phyloP scores from a whole-genome alignment of 805 yeast species.

The Wickerhamomyces kurtzmanii region DNA sequence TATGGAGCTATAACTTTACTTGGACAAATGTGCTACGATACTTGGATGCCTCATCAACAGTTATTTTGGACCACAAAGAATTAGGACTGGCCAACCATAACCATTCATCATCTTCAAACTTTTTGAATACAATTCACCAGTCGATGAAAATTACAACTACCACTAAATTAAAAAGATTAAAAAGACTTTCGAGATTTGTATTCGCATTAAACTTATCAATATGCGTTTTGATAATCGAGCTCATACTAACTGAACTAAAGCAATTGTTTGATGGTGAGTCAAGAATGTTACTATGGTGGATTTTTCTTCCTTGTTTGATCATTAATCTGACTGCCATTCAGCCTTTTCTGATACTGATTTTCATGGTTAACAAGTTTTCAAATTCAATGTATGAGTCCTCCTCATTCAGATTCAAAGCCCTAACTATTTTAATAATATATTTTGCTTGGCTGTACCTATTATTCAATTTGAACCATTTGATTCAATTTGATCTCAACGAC shows the following conservation, averaged over 20 bases:
- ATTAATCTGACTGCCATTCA: constrained; percentile 10
- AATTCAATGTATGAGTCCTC: constrained; percentile 5
- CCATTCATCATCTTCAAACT: too few relatives aligned
- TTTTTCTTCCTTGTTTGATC: neutral
- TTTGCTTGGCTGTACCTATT: constrained; percentile 11
- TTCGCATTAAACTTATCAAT: constrained; percentile 11
- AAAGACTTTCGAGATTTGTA: constrained; percentile 7
- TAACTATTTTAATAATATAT: constrained; percentile 2
- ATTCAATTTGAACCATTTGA: constrained; percentile 9
- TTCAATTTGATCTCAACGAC: constrained; percentile 7
- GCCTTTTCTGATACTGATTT: constrained; percentile 7
- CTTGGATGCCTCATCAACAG: too few relatives aligned
- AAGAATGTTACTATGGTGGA: neutral
- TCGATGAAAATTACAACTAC: too few relatives aligned
- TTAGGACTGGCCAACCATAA: too few relatives aligned
- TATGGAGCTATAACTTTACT: too few relatives aligned
- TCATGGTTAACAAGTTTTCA: constrained; percentile 12
- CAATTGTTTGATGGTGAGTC: neutral
- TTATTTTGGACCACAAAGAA: too few relatives aligned
- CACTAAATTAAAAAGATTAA: too few relatives aligned
- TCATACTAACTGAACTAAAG: constrained; percentile 6
- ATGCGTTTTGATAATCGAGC: constrained; percentile 12
- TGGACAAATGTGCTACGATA: too few relatives aligned
- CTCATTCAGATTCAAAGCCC: constrained; percentile 3
- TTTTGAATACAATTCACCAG: too few relatives aligned